Percentiles rank a stretch among this genome's conserved stretches.
Conservation (phyloP, 805 yeast species). For the Cyberlindnera lachancei region DNA sequence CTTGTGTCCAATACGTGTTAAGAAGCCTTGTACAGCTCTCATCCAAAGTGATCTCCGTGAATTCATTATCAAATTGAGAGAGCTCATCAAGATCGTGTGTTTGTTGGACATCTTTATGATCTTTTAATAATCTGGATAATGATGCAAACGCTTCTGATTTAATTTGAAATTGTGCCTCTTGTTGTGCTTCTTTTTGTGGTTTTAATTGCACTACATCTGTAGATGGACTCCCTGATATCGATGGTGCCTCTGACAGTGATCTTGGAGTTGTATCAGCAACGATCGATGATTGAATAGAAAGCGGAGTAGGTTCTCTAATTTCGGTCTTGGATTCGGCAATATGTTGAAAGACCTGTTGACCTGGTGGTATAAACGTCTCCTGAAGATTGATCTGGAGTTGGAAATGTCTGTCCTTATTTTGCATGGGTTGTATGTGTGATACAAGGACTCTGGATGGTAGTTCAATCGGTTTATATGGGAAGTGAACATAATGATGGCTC, state of each 20-base stretch:
- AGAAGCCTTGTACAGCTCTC: constrained; percentile 17
- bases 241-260: background rate
- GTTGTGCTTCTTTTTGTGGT: background rate
- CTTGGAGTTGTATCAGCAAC: background rate
- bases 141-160: constrained; percentile 12
- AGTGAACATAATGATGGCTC: constrained; percentile 4
- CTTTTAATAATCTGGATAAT: constrained; percentile 10
- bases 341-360: background rate
- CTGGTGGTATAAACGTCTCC: constrained; percentile 3
- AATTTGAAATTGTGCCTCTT: constrained; percentile 12
- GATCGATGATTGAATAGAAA: background rate
- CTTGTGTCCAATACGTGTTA: constrained; percentile 17
- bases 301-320: background rate
- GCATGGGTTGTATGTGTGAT: constrained; percentile 6
- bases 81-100: constrained; percentile 12
- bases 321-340: background rate
- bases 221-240: background rate
- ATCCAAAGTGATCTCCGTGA: constrained; percentile 17
- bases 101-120: constrained; percentile 14
- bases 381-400: constrained; percentile 18
- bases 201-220: background rate
- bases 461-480: constrained; percentile 18
- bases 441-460: constrained; percentile 18
- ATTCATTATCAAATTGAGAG: constrained; percentile 14
- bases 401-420: constrained; percentile 8